phyloP scores from a whole-genome alignment of 805 yeast species.

The Zygotorulaspora sp. region DNA sequence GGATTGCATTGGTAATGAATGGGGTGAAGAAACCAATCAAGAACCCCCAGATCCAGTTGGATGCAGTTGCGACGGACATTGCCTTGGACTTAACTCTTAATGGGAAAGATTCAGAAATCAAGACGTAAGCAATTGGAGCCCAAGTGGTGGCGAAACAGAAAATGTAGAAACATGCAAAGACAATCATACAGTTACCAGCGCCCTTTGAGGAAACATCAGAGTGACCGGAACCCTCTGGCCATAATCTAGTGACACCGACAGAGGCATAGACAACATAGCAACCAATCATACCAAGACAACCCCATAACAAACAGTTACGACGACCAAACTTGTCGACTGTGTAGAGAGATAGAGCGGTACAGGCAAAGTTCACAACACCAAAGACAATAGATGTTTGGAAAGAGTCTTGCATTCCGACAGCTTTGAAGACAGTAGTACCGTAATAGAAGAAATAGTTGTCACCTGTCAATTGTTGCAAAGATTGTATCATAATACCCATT shows the following conservation, averaged over 20 bases:
- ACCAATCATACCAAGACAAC: slow-evolving; percentile 47
- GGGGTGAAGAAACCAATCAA: slow-evolving; percentile 72
- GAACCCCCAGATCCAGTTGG: slow-evolving; percentile 69
- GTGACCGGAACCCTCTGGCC: slow-evolving; percentile 36
- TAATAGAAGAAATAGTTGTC: slow-evolving; percentile 66
- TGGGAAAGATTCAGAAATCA: slow-evolving; percentile 69
- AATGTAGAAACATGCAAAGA: slow-evolving; percentile 65
- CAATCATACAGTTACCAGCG: slow-evolving; percentile 69
- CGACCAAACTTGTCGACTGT: slow-evolving; percentile 56
- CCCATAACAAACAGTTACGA: slow-evolving; percentile 45
- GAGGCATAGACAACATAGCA: slow-evolving; percentile 52
- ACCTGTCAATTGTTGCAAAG: slow-evolving; percentile 69
- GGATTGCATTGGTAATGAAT: slow-evolving; percentile 58
- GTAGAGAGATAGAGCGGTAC: slow-evolving; percentile 50
- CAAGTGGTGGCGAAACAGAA: slow-evolving; percentile 74
- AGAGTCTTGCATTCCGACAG: slow-evolving; percentile 58
- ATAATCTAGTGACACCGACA: slow-evolving; percentile 52
- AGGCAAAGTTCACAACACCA: slow-evolving; percentile 58
- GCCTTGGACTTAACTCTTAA: slow-evolving; percentile 62
- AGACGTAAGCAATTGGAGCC: slow-evolving; percentile 70
- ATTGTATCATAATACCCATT: slow-evolving; percentile 56
- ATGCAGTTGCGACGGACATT: slow-evolving; percentile 56
- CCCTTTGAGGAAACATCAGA: slow-evolving; percentile 38
- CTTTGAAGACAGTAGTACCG: slow-evolving; percentile 58
- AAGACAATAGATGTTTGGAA: slow-evolving; percentile 57